Conservation (phyloP, 2,329 filamentous ascomycete genomes). For the Aquanectria penicillioides region DNA sequence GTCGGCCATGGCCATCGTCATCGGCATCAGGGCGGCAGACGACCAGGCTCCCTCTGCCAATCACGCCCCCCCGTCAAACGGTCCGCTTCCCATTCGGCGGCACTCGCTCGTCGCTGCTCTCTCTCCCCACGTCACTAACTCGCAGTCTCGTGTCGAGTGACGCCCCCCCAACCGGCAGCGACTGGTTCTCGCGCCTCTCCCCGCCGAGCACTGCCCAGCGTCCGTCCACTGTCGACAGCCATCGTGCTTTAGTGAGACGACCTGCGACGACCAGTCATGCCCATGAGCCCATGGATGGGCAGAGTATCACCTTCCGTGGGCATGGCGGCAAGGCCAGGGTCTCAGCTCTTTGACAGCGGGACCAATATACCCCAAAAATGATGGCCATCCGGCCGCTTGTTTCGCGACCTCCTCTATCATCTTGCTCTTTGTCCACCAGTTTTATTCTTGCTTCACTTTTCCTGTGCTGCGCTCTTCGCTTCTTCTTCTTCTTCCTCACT, state of each 20-base stretch:
- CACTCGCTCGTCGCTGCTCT: conserved; percentile 6
- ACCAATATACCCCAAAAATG: background rate
- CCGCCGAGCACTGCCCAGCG: conserved; percentile 28
- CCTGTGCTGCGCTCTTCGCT: background rate
- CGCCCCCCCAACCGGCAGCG: conserved; percentile 20
- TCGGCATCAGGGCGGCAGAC: conserved; percentile 13
- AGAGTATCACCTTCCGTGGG: conserved; percentile 9
- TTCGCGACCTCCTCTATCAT: conserved; percentile 28
- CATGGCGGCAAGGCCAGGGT: conserved; percentile 15
- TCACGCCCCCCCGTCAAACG: conserved; percentile 2
- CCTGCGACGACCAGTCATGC: conserved; percentile 20
- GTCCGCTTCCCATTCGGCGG: conserved; percentile 9
- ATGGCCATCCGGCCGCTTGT: conserved; percentile 9
- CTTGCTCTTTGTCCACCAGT: conserved; percentile 23
- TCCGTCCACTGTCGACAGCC: conserved; percentile 20
- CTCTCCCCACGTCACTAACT: conserved; percentile 15
- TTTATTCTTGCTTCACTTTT: background rate
- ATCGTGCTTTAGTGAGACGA: conserved; percentile 10
- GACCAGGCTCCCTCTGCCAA: conserved; percentile 26
- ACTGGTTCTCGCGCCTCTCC: conserved; percentile 33
- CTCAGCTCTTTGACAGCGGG: conserved; percentile 1
- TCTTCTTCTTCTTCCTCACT: conserved; percentile 1
- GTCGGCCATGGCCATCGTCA: conserved; percentile 12
- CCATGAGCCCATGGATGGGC: conserved; percentile 20
- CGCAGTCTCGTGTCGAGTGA: conserved; percentile 35